Conservation (phyloP, 352 stramenopile species). For the Albugo laibachii region DNA sequence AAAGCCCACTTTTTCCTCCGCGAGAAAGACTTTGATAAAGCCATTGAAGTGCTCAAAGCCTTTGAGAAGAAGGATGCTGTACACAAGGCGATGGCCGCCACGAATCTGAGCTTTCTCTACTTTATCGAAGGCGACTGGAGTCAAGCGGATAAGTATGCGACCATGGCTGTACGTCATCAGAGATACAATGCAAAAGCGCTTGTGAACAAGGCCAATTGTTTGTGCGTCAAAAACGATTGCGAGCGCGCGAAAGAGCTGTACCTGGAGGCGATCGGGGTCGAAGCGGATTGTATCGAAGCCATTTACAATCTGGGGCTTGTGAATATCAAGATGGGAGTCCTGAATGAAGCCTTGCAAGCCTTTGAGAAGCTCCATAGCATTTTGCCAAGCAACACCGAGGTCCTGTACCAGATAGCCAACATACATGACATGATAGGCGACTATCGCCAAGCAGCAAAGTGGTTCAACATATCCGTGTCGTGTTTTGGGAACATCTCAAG, state of each 20-base stretch:
- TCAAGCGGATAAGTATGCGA: constrained; percentile 84
- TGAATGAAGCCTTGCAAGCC: constrained; percentile 83
- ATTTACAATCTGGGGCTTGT: constrained; percentile 93
- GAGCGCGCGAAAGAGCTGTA: constrained; percentile 89
- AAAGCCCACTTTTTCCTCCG: constrained; percentile 81
- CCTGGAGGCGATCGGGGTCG: constrained; percentile 86
- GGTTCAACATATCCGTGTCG: constrained; percentile 87
- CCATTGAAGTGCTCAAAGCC: constrained; percentile 85
- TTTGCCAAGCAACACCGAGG: constrained; percentile 78
- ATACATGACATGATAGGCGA: constrained; percentile 86
- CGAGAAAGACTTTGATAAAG: constrained; percentile 86
- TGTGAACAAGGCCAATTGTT: constrained; percentile 95
- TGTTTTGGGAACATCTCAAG: constrained; percentile 64
- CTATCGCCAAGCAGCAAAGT: constrained; percentile 80
- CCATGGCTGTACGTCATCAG: constrained; percentile 82
- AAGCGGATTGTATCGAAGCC: constrained; percentile 88
- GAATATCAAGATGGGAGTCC: constrained; percentile 75
- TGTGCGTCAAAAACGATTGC: constrained; percentile 87
- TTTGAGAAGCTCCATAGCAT: constrained; percentile 96
- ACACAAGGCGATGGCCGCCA: constrained; percentile 86
- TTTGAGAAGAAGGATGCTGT: constrained; percentile 92
- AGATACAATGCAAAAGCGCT: constrained; percentile 93
- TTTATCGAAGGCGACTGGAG: constrained; percentile 87
- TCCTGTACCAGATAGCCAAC: constrained; percentile 92
- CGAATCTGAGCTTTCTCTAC: constrained; percentile 93